These are phyloP conservation scores for Sideroxylon spinosum DNA, from an alignment of 179 eudicot species.

Conservation along the genomic window DNA sequence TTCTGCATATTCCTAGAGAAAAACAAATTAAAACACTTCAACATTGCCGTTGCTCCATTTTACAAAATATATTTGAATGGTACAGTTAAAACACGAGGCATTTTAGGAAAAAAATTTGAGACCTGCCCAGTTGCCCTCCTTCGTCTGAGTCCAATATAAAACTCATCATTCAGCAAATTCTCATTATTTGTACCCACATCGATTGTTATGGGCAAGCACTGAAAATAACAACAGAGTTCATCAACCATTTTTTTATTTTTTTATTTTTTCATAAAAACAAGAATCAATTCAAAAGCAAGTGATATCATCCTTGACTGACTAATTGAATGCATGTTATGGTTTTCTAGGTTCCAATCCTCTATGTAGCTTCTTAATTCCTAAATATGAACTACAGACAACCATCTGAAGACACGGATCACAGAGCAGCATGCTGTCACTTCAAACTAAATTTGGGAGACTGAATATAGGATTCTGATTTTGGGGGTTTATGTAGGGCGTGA, in stretches of 20 bases:
- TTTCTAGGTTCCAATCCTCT: background rate
- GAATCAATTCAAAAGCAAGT: background rate
- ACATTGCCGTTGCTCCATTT: background rate
- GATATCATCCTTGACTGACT: background rate
- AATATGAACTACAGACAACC: background rate
- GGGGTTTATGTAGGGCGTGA: no score
- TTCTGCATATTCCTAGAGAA: conserved; percentile 62
- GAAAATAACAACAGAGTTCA: conserved; percentile 17
- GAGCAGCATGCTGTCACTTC: background rate
- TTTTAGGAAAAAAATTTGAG: background rate
- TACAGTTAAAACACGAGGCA: background rate
- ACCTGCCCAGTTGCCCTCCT: conserved; percentile 84
- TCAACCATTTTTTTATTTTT: background rate
- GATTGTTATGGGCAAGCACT: conserved; percentile 86
- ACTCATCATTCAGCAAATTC: conserved; percentile 70
- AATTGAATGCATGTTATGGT: background rate
- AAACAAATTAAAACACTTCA: background rate
- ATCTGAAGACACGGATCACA: background rate
- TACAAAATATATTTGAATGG: background rate
- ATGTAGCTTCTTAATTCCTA: background rate
- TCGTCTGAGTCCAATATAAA: conserved; percentile 76
- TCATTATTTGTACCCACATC: conserved; percentile 92
- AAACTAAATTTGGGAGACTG: background rate
- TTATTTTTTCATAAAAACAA: background rate
- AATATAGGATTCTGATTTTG: background rate